These are phyloP conservation scores for Sphagnum contortum DNA, from an alignment of 225 moss, liverwort and hornwort species.

Conservation along the genomic window DNA sequence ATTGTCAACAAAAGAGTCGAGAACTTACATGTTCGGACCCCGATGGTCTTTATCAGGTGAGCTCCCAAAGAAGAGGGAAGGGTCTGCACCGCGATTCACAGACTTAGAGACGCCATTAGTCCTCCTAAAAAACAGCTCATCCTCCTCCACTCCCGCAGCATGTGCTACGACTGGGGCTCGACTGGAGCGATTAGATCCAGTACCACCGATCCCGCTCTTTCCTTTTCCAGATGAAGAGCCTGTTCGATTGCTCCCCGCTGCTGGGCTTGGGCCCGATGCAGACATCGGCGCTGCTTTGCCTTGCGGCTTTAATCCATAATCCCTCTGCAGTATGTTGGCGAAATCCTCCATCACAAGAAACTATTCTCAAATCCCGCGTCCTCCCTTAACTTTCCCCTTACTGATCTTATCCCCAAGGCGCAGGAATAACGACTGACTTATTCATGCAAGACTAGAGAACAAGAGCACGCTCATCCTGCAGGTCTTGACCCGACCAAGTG, in stretches of 20 bases:
- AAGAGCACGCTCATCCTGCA: too few relatives aligned
- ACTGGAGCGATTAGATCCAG: constrained; percentile 3
- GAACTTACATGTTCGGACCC: constrained; percentile 35
- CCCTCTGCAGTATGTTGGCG: constrained; percentile 79
- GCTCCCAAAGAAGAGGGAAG: constrained; percentile 14
- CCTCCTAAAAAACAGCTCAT: constrained; percentile 25
- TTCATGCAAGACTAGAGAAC: too few relatives aligned
- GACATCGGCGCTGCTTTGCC: constrained; percentile 89
- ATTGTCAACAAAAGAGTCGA: constrained; percentile 5
- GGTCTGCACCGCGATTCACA: constrained; percentile 28
- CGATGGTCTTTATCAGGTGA: constrained; percentile 57
- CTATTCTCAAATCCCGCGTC: too few relatives aligned
- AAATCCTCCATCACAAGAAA: constrained; percentile 72
- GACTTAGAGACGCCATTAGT: constrained; percentile 38
- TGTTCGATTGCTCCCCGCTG: constrained; percentile 27
- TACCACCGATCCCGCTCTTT: constrained; percentile 39
- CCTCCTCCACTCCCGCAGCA: constrained; percentile 29
- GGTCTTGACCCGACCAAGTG: too few relatives aligned
- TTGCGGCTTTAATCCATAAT: constrained; percentile 96
- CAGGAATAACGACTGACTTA: too few relatives aligned
- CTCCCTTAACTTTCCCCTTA: too few relatives aligned
- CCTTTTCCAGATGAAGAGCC: constrained; percentile 40
- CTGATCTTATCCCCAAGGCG: too few relatives aligned
- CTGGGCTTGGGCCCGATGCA: constrained; percentile 29
- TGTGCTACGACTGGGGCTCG: constrained; percentile 7